Percentiles rank a stretch among this genome's conserved stretches.
Evolutionary conservation across 768 basidiomycete genomes (phyloP).

Genomic region (Amanita polypyramis): DNA sequence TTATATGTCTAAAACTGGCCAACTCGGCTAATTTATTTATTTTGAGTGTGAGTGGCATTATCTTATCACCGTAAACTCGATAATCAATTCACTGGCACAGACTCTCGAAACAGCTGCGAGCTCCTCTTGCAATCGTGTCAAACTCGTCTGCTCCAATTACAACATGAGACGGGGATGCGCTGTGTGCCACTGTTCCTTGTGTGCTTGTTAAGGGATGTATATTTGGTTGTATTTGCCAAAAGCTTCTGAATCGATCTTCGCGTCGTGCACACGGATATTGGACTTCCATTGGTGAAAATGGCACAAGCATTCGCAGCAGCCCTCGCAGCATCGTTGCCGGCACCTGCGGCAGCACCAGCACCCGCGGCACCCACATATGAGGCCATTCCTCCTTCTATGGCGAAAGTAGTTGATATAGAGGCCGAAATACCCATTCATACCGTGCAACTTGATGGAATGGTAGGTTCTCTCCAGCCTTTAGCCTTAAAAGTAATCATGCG

Average conservation of each 20-base stretch:
- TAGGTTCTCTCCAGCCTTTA: conserved; percentile 26
- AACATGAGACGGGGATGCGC: too few species aligned
- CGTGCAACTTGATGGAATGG: conserved; percentile 84
- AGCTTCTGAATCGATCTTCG: conserved; percentile 5
- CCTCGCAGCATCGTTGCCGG: conserved; percentile 74
- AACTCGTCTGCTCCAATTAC: too few species aligned
- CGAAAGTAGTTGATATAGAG: conserved; percentile 89
- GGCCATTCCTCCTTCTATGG: conserved; percentile 86
- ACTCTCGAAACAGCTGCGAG: too few species aligned
- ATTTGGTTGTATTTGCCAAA: conserved; percentile 23
- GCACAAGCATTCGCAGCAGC: conserved; percentile 89
- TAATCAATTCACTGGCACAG: too few species aligned
- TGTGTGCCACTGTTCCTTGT: not conserved
- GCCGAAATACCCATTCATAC: conserved; percentile 71
- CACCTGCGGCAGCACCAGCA: conserved; percentile 47
- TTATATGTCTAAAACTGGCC: too few species aligned
- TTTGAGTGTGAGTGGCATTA: too few species aligned
- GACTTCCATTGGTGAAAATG: conserved; percentile 8
- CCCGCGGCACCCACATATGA: conserved; percentile 67
- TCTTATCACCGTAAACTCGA: too few species aligned
- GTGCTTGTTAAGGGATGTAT: conserved; percentile 1
- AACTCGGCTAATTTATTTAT: too few species aligned
- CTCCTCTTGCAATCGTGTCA: too few species aligned
- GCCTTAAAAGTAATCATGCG: conserved; percentile 8
- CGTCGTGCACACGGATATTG: conserved; percentile 12